phyloP scores from a whole-genome alignment of 192 early-diverging fungal species.

The Entomortierella chlamydospora region DNA sequence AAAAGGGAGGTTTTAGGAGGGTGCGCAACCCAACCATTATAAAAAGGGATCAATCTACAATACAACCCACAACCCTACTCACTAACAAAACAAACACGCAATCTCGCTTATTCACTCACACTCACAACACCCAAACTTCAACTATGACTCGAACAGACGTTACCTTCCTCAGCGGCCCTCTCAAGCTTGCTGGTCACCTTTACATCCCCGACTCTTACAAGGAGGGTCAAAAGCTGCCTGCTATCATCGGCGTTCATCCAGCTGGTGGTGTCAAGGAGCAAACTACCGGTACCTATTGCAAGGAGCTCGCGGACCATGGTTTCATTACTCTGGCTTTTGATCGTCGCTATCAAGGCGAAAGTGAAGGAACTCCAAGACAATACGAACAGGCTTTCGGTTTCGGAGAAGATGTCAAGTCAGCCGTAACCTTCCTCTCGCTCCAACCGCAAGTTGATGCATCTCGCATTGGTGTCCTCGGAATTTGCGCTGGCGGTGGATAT shows the following conservation, averaged over 20 bases:
- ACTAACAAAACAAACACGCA: too few relatives aligned
- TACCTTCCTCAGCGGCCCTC: conserved; percentile 7
- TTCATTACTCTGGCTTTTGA: conserved; percentile 40
- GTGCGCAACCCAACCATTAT: too few relatives aligned
- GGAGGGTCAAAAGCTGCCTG: conserved; percentile 12
- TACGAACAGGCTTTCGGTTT: conserved; percentile 28
- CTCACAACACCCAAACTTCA: not conserved
- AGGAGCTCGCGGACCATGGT: conserved; percentile 22
- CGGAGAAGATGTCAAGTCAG: conserved; percentile 26
- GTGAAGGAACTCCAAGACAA: conserved; percentile 30
- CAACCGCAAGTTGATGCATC: conserved; percentile 21
- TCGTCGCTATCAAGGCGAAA: conserved; percentile 26
- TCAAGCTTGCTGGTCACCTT: conserved; percentile 26
- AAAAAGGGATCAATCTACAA: too few relatives aligned
- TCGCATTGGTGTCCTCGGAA: conserved; percentile 30
- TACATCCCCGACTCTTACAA: conserved; percentile 13
- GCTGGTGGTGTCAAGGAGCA: conserved; percentile 46
- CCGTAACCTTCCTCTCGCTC: conserved; percentile 27
- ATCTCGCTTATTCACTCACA: not conserved
- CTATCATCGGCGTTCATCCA: conserved; percentile 9
- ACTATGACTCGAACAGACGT: conserved; percentile 20
- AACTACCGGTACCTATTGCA: conserved; percentile 26
- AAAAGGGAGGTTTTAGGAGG: too few relatives aligned
- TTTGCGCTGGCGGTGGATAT: conserved; percentile 46
- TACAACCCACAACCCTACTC: too few relatives aligned